Conservation (phyloP, 257 asterid species). For the Striga asiatica region DNA sequence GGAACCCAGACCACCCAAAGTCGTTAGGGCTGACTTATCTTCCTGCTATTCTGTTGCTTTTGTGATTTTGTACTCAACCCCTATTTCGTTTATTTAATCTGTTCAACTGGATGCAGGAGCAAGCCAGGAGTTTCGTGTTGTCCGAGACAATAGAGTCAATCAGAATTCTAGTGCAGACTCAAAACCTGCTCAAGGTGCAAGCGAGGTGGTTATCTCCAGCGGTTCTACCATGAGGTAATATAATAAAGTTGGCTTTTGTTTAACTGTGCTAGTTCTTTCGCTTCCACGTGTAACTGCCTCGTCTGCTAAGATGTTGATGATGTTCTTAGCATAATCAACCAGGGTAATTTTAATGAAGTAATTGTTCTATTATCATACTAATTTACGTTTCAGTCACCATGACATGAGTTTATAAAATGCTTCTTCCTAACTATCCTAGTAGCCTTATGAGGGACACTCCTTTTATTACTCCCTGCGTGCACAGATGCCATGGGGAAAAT, state of each 20-base stretch:
- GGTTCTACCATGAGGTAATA: constrained; percentile 38
- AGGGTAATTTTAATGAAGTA: not conserved
- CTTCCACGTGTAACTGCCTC: not conserved
- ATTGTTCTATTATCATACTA: not conserved
- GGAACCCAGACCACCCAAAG: no score
- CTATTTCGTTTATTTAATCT: constrained; percentile 17
- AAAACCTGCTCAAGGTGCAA: constrained; percentile 37
- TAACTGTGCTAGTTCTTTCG: not conserved
- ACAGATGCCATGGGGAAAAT: not conserved
- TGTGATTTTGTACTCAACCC: constrained; percentile 2
- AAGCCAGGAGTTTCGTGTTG: constrained; percentile 72
- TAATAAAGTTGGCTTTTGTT: not conserved
- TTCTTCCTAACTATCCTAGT: not conserved
- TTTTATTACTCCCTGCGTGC: no score
- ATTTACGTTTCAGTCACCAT: not conserved
- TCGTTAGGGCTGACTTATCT: no score
- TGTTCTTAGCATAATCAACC: not conserved
- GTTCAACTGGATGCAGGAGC: constrained; percentile 46
- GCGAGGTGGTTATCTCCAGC: constrained; percentile 28
- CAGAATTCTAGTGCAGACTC: constrained; percentile 38
- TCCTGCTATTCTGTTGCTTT: no score
- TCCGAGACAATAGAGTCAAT: constrained; percentile 78
- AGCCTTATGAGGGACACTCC: not conserved
- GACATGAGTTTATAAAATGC: no score
- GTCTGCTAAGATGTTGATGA: not conserved